Evolutionary conservation across 768 basidiomycete genomes (phyloP).

Genomic region (Trametopsis cervina): DNA sequence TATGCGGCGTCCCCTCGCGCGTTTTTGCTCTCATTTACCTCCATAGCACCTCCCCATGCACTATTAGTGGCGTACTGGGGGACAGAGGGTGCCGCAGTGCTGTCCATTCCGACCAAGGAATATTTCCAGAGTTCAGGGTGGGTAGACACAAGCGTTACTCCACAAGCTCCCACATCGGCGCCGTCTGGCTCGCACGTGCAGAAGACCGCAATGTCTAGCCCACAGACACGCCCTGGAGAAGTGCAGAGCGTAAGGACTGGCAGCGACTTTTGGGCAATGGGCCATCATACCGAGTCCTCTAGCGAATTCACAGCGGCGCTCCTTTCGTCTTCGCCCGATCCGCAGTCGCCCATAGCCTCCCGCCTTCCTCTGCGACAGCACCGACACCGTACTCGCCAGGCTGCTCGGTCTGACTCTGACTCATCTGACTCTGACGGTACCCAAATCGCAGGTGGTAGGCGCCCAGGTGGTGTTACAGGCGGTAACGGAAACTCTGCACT

Average conservation of each 20-base stretch:
- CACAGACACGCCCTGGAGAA: constrained; percentile 18
- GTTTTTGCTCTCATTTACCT: constrained; percentile 66
- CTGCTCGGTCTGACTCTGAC: constrained; percentile 22
- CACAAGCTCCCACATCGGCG: constrained; percentile 15
- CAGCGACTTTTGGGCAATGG: constrained; percentile 73
- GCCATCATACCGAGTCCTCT: constrained; percentile 44
- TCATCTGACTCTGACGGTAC: constrained; percentile 49
- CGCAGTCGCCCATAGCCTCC: constrained; percentile 5
- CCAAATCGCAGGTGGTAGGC: constrained; percentile 38
- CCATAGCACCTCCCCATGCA: constrained; percentile 63
- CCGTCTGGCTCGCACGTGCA: neutral
- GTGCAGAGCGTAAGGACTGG: constrained; percentile 51
- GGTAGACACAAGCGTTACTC: constrained; percentile 38
- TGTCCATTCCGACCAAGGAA: constrained; percentile 76
- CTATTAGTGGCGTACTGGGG: constrained; percentile 82
- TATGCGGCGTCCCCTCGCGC: constrained; percentile 65
- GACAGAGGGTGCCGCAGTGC: constrained; percentile 68
- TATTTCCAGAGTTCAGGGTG: constrained; percentile 84
- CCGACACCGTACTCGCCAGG: neutral
- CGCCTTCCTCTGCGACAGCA: constrained; percentile 3
- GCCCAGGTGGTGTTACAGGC: constrained; percentile 17
- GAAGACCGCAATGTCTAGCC: neutral
- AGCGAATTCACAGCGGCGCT: constrained; percentile 42
- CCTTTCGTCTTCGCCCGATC: constrained; percentile 13
- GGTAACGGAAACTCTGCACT: too few relatives aligned